Percentiles rank a stretch among this genome's conserved stretches.
Evolutionary conservation across 2,329 filamentous ascomycete species (phyloP).

Genomic region (Coniochaeta pulveracea): DNA sequence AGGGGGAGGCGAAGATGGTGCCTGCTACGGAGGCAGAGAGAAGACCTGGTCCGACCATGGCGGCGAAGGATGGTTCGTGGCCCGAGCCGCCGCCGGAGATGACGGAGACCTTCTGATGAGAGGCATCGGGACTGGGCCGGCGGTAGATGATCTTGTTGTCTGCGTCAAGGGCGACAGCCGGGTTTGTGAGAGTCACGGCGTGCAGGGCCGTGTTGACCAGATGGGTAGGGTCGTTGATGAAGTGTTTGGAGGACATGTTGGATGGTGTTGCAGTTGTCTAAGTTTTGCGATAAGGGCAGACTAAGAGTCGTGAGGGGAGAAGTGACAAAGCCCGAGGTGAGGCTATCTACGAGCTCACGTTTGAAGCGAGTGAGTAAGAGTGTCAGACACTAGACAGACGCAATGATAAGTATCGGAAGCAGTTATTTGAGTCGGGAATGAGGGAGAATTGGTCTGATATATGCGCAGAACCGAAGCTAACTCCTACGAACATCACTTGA

Average conservation of each 20-base stretch:
- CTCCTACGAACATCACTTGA: too few species aligned
- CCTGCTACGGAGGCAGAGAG: conserved; percentile 75
- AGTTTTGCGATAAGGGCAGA: too few species aligned
- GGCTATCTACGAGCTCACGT: too few species aligned
- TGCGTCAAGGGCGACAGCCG: conserved; percentile 65
- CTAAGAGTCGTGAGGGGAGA: too few species aligned
- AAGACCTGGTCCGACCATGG: conserved; percentile 73
- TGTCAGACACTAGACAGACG: too few species aligned
- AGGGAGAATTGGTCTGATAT: too few species aligned
- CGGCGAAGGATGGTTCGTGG: conserved; percentile 81
- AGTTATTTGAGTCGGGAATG: too few species aligned
- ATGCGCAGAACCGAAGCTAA: too few species aligned
- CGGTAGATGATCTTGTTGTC: conserved; percentile 78
- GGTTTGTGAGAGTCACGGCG: conserved; percentile 73
- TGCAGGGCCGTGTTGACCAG: conserved; percentile 69
- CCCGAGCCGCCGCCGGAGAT: conserved; percentile 83
- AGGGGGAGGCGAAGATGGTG: conserved; percentile 69
- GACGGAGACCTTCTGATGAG: conserved; percentile 58
- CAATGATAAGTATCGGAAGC: too few species aligned
- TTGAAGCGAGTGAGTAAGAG: too few species aligned
- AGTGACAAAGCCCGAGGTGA: too few species aligned
- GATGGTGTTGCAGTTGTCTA: neutral
- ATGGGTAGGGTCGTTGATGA: conserved; percentile 72
- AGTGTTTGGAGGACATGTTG: conserved; percentile 61
- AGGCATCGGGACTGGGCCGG: conserved; percentile 36